A percentile compares a stretch with the other conserved stretches of the same genome.
Conservation (phyloP, 208 protist species). For the Leishmania major region DNA sequence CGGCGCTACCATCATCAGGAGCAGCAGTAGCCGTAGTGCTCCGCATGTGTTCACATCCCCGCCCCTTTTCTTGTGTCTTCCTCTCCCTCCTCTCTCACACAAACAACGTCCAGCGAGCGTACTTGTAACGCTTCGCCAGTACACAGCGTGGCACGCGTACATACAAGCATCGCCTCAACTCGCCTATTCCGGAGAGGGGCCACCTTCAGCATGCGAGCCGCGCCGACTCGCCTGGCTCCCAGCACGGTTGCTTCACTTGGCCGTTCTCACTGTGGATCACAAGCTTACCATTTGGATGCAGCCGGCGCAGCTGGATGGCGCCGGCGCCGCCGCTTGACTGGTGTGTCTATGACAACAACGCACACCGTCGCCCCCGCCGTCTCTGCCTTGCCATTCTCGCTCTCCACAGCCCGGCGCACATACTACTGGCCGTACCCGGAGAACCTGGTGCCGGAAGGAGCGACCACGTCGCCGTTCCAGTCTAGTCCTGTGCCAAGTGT, state of each 20-base stretch:
- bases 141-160: background rate
- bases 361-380: background rate
- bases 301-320: background rate
- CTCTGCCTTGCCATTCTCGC: background rate
- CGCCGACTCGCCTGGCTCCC: background rate
- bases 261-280: background rate
- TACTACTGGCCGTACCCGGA: constrained; percentile 84
- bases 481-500: constrained; percentile 66
- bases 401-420: constrained; percentile 31
- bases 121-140: background rate
- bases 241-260: background rate
- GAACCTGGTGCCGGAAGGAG: constrained; percentile 77
- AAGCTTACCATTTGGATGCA: background rate
- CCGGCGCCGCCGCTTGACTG: background rate
- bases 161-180: background rate
- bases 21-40: background rate
- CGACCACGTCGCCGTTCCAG: constrained; percentile 65
- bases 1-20: background rate
- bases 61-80: background rate
- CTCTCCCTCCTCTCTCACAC: background rate
- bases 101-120: background rate
- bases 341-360: background rate
- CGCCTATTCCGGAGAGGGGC: background rate
- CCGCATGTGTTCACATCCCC: background rate
- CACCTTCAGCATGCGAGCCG: background rate